Base-by-base conservation (phyloP, 2,329 filamentous ascomycete genomes). In the Drechslerella dactyloides region DNA sequence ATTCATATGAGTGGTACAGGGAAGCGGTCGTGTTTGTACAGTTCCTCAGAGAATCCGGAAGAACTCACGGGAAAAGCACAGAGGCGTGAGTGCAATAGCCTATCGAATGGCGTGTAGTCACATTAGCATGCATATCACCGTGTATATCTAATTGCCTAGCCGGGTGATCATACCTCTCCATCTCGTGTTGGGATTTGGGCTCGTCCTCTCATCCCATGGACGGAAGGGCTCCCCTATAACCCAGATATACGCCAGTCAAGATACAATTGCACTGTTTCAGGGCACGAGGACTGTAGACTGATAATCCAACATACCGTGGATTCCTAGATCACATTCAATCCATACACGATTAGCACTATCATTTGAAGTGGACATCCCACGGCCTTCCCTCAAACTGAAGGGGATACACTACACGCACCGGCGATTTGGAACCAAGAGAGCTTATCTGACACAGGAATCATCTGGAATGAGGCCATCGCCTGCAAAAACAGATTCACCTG, bases 1-100 rank as follows among this genome's bases (percentile, higher is more conserved):
- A n/a, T n/a, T n/a, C n/a, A n/a, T n/a, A n/a, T n/a, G n/a, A n/a
- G n/a, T n/a, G n/a, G n/a, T n/a, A n/a, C n/a, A n/a, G n/a, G n/a
- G n/a, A n/a, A n/a, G n/a, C n/a, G n/a, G n/a, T n/a, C n/a, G n/a
- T n/a, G n/a, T n/a, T 48, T 8, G 35, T 21, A 40, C n/a, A 6
- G n/a, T 37, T 23, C 13, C 10, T 13, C 7, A 51, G 37, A 3
- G 15, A 24, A 13, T 11, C 27, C 8, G 17, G 8, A 17, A 11
- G 21, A 10, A 54, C 66, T 40, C 44, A 70, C 50, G 89, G 86
- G 78, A 96, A 94, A 15, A 94, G 81, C 44, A 88, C 86, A 1
- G 89, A 90, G 23, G 83, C 85, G 79, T 96, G 91, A 13, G 86
- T 85, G 78, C 91, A 96, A 78, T 92, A 96, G 55, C 90, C 91